phyloP scores from a whole-genome alignment of 257 asterid genomes.

The Jaltomata sinuosa region DNA sequence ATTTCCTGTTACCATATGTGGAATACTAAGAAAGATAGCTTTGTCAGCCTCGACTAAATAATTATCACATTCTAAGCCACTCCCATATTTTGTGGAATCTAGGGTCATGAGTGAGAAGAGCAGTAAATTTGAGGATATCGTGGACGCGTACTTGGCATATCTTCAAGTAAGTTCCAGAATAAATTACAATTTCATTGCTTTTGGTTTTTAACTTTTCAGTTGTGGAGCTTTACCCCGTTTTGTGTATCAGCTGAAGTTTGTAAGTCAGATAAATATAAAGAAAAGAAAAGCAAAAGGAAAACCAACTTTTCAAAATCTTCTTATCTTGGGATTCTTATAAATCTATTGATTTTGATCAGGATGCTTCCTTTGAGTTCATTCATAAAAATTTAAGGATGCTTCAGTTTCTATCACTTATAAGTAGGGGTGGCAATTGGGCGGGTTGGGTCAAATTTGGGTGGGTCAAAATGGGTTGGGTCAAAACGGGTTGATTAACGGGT shows the following conservation, averaged over 20 bases:
- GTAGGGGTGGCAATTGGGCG: too few relatives aligned
- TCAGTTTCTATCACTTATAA: neutral
- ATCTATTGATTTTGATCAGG: neutral
- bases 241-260: neutral
- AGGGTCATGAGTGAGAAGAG: slow-evolving; percentile 40
- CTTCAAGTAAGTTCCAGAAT: slow-evolving; percentile 58
- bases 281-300: neutral
- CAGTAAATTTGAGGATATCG: slow-evolving; percentile 67
- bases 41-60: neutral
- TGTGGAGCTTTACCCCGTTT: neutral
- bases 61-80: neutral
- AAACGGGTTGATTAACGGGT: too few relatives aligned
- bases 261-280: neutral
- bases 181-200: neutral
- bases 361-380: neutral
- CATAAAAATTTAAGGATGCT: neutral
- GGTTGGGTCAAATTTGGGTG: too few relatives aligned
- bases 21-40: neutral
- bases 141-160: slow-evolving; percentile 83
- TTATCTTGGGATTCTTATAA: neutral
- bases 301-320: neutral
- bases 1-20: neutral
- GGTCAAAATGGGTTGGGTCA: too few relatives aligned
- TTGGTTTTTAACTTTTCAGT: neutral
- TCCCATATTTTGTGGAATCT: neutral